Conservation (phyloP, 1,139 yeast species). For the Hyphopichia fennica region DNA sequence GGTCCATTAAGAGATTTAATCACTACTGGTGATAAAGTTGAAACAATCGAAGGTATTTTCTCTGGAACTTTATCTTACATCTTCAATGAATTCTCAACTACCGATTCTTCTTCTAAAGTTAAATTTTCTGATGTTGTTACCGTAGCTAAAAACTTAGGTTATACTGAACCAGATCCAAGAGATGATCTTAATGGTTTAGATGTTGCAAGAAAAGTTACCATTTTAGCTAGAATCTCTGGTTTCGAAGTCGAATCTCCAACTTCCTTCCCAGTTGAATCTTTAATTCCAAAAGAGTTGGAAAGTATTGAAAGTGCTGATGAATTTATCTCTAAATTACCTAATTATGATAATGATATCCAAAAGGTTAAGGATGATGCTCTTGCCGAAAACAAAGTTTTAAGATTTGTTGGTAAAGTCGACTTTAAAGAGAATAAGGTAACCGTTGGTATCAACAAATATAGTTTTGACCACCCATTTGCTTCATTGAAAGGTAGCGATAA, state of each 20-base stretch:
- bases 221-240: conserved; percentile 90
- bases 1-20: conserved; percentile 85
- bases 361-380: conserved; percentile 79
- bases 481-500: conserved; percentile 94
- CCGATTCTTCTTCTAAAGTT: conserved; percentile 52
- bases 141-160: conserved; percentile 86
- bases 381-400: conserved; percentile 77
- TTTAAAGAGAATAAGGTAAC: conserved; percentile 63
- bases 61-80: conserved; percentile 97
- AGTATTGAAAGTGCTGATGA: conserved; percentile 71
- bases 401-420: conserved; percentile 93
- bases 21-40: conserved; percentile 88
- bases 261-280: conserved; percentile 92
- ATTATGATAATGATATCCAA: conserved; percentile 78
- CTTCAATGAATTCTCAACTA: conserved; percentile 86
- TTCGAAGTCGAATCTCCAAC: conserved; percentile 84
- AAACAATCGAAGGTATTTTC: conserved; percentile 91
- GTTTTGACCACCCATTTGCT: conserved; percentile 91
- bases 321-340: conserved; percentile 76
- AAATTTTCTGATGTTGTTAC: conserved; percentile 88
- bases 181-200: conserved; percentile 97
- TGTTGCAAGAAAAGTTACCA: conserved; percentile 97
- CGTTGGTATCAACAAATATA: conserved; percentile 87
- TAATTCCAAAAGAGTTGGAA: conserved; percentile 86
- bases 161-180: conserved; percentile 99